Evolutionary conservation across 805 yeast species (phyloP).

Genomic region (Metschnikowia baotianmanensis): DNA sequence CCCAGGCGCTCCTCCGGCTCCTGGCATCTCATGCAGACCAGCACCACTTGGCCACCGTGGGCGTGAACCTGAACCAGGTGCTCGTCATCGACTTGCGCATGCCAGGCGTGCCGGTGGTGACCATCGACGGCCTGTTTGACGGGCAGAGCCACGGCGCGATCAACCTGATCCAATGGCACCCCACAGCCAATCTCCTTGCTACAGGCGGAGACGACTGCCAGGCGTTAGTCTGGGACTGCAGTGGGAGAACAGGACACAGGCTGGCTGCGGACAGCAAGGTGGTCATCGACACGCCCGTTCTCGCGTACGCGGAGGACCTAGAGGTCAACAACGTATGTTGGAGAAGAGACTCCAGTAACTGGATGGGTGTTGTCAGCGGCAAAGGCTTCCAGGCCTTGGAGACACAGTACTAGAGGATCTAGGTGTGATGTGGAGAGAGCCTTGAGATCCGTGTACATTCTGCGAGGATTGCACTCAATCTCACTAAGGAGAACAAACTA

Average conservation of each 20-base stretch:
- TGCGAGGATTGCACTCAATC: no score
- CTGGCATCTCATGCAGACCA: slow-evolving; percentile 79
- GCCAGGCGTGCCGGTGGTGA: slow-evolving; percentile 79
- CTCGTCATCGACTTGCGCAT: slow-evolving; percentile 78
- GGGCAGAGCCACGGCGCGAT: slow-evolving; percentile 57
- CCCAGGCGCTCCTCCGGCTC: slow-evolving; percentile 67
- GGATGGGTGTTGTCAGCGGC: slow-evolving; percentile 77
- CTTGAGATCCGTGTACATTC: no score
- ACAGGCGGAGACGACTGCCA: slow-evolving; percentile 76
- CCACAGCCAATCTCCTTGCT: slow-evolving; percentile 57
- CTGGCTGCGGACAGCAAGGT: slow-evolving; percentile 13
- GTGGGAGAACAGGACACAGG: slow-evolving; percentile 19
- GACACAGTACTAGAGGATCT: no score
- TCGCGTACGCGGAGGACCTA: slow-evolving; percentile 57
- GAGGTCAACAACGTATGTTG: slow-evolving; percentile 81
- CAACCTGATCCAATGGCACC: slow-evolving; percentile 84
- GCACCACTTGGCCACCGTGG: slow-evolving; percentile 80
- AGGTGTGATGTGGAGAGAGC: no score
- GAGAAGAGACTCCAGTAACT: slow-evolving; percentile 63
- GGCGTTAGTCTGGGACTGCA: slow-evolving; percentile 66
- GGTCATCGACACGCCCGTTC: slow-evolving; percentile 34
- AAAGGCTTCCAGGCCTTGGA: slow-evolving; percentile 66
- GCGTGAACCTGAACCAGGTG: slow-evolving; percentile 63
- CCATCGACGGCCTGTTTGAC: slow-evolving; percentile 54
- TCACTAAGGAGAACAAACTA: no score